Evolutionary conservation across 179 eudicot genomes (phyloP), one percentile per base, ranked within the genome.

Genomic region (Amaranthus tricolor): DNA sequence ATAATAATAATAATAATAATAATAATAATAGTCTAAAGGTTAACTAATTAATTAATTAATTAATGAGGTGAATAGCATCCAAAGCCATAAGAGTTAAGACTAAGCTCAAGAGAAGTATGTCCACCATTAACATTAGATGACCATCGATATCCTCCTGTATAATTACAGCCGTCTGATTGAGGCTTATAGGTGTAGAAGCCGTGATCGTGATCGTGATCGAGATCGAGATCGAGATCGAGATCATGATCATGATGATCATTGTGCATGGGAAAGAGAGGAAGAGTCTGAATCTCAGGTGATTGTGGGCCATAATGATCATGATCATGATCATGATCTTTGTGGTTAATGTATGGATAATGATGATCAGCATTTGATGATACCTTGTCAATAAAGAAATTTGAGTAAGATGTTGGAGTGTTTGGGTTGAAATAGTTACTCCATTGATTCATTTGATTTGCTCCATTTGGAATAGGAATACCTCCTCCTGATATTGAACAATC

Each of bases 231-330:
- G 49, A 72, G 19, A 16, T 71, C 49, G 6, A 68, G 57, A 69
- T 69, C 73, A 16, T 49, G 66, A 59, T 62, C 52, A 55, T 68
- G 48, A 11, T 84, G 81, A 10, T 87, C 89, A 44, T 79, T 91
- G 68, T 85, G 96, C 84, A 89, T 86, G 6, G 99, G 99, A 80
- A 95, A 95, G 57, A 95, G 94, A 52, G 97, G 91, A 15, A 95
- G 96, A 15, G 99, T 95, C 77, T 89, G 93, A 9, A 86, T 82
- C 70, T 84, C 90, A 0, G 81, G 84, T 7, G 76, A 14, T 7
- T 53, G 74, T 19, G 66, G 47, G 8, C 58, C 79, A 45, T 84
- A 77, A 17, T 84, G 82, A 51, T 76, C 84, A 44, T 84, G 84
- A 43, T 79, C 84, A 60, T 15, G 53, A 20, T 53, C 31, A 69